phyloP scores from a whole-genome alignment of 805 yeast genomes.

The Nakazawaea wyomingensis region DNA sequence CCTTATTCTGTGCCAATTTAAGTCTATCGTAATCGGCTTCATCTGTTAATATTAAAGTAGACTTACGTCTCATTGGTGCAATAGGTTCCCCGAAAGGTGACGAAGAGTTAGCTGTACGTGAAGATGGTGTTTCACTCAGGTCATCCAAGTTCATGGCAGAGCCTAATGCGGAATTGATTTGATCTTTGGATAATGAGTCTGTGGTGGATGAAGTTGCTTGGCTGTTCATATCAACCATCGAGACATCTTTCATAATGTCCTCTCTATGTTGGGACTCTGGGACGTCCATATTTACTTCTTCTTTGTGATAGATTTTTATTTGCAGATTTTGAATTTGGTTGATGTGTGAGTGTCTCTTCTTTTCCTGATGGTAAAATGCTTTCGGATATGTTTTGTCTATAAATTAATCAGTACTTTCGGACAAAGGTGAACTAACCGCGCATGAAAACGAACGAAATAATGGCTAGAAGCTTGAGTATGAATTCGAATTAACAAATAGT shows the following conservation, averaged over 20 bases:
- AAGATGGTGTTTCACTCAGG: neutral
- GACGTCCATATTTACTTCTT: conserved; percentile 7
- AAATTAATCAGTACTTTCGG: too few relatives aligned
- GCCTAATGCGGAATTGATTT: neutral
- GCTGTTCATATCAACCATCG: conserved; percentile 27
- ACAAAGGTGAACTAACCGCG: too few relatives aligned
- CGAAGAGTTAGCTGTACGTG: neutral
- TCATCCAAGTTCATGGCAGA: conserved; percentile 16
- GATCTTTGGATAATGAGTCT: conserved; percentile 1
- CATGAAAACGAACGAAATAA: too few relatives aligned
- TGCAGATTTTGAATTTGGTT: too few relatives aligned
- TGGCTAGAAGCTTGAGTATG: too few relatives aligned
- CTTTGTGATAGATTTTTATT: neutral
- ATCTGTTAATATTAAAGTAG: conserved; percentile 67
- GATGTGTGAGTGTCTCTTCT: too few relatives aligned
- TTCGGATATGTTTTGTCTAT: too few relatives aligned
- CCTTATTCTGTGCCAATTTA: conserved; percentile 29
- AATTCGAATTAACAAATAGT: too few relatives aligned
- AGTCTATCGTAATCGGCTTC: conserved; percentile 54
- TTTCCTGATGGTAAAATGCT: too few relatives aligned
- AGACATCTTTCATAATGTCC: conserved; percentile 24
- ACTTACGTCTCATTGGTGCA: conserved; percentile 48
- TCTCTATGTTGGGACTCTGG: conserved; percentile 12
- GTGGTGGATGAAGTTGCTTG: conserved; percentile 5
- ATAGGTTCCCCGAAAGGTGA: conserved; percentile 11